These are phyloP conservation scores for Cladosporium sp. DNA, from an alignment of 2,329 filamentous ascomycete species.

Conservation along the genomic window DNA sequence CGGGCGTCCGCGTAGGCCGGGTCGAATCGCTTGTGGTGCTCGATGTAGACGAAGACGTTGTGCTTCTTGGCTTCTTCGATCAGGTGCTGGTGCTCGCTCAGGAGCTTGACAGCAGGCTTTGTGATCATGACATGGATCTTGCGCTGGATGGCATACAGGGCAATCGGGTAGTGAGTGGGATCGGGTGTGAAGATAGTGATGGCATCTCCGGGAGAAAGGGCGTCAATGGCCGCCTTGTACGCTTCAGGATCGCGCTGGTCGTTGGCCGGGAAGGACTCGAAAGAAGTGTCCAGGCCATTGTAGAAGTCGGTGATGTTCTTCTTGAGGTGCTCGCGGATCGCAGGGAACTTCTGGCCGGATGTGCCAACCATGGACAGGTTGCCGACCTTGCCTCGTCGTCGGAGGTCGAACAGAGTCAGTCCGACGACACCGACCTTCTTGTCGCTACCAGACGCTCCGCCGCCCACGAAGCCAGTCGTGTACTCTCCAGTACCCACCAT, in stretches of 20 bases:
- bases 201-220: slow-evolving; percentile 72
- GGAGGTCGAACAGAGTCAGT: slow-evolving; percentile 81
- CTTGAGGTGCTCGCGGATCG: slow-evolving; percentile 80
- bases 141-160: slow-evolving; percentile 83
- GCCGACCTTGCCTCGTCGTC: slow-evolving; percentile 80
- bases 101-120: slow-evolving; percentile 84
- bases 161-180: slow-evolving; percentile 87
- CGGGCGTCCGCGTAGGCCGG: slow-evolving; percentile 87
- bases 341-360: slow-evolving; percentile 83
- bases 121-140: slow-evolving; percentile 88
- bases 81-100: slow-evolving; percentile 73
- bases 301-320: slow-evolving; percentile 86
- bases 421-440: slow-evolving; percentile 96
- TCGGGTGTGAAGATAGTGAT: slow-evolving; percentile 97
- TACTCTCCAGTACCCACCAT: slow-evolving; percentile 88
- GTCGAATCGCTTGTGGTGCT: slow-evolving; percentile 96
- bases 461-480: slow-evolving; percentile 89
- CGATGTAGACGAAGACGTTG: slow-evolving; percentile 84
- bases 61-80: slow-evolving; percentile 66
- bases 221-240: slow-evolving; percentile 85
- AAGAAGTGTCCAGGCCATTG: slow-evolving; percentile 82
- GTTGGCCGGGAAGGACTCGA: slow-evolving; percentile 75
- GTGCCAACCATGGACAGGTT: slow-evolving; percentile 85
- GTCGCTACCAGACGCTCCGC: slow-evolving; percentile 77
- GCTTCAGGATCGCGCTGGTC: slow-evolving; percentile 69